Evolutionary conservation across 2,329 filamentous ascomycete species (phyloP), one percentile per base, ranked within the genome.

Genomic region (Ambrosiella beaveri): DNA sequence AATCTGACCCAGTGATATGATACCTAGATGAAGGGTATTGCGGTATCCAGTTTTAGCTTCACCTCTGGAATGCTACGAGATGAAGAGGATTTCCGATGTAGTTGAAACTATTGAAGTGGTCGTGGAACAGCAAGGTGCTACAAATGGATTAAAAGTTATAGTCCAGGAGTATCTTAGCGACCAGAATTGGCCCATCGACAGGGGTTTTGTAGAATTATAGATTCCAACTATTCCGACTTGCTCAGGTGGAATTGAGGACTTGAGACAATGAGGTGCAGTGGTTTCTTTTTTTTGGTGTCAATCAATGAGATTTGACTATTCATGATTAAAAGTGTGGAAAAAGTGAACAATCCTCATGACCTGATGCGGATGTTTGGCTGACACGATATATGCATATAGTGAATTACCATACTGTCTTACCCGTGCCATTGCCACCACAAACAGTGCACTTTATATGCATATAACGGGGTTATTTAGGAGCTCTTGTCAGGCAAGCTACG

Each of bases 401-500:
- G 27, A 27, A 27, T 27, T 27, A 27, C 5, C 5, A 27, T 27
- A 27, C 27, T 27, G 27, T 27, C 27, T 27, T 27, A 27, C n/a
- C 40, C n/a, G 7, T 51, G 15, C 3, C 47, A 12, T 1, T 35
- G 17, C 47, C 17, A 51, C 7, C 8, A 3, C 17, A 11, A 19
- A n/a, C 2, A 51, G 13, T 35, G 47, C 47, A 5, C 9, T n/a
- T 3, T 9, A 11, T 51, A 51, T 54, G 52, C 52, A 54, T 13
- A 19, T 54, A 54, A 40, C 15, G 52, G n/a, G 52, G 52, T n/a
- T 41, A 19, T 17, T 19, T 15, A n/a, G 37, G 36, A 47, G 44
- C 44, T 47, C n/a, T 7, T 17, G 44, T 36, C 36, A 49, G 44
- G 45, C 44, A 50, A 57, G 55, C 55, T 57, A 57, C 55, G 44